Percentiles rank a stretch among this genome's conserved stretches.
Conservation (phyloP, 2,329 filamentous ascomycete genomes). For the Penicillium sp. region DNA sequence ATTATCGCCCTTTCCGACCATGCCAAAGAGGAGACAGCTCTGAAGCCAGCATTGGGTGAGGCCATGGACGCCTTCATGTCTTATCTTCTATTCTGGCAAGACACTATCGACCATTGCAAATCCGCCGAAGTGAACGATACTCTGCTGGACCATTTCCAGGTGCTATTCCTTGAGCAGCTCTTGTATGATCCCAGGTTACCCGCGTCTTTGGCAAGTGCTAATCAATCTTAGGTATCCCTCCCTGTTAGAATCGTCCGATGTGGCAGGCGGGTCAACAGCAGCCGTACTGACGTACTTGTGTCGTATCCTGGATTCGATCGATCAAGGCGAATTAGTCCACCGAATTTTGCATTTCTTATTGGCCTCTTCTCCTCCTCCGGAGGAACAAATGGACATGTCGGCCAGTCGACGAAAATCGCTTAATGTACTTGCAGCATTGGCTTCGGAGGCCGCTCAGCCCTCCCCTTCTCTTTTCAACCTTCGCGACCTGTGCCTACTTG, state of each 20-base stretch:
- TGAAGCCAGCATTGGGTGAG: constrained; percentile 75
- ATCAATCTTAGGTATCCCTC: constrained; percentile 74
- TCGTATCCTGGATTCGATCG: constrained; percentile 83
- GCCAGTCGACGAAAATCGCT: constrained; percentile 79
- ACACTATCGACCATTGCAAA: constrained; percentile 91
- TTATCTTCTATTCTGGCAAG: constrained; percentile 96
- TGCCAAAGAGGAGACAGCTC: constrained; percentile 67
- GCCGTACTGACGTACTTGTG: constrained; percentile 92
- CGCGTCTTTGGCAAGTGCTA: not conserved
- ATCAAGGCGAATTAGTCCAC: constrained; percentile 91
- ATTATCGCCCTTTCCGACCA: constrained; percentile 90
- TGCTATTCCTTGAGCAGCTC: constrained; percentile 91
- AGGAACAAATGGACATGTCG: constrained; percentile 59
- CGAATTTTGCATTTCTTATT: constrained; percentile 90
- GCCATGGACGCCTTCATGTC: constrained; percentile 92
- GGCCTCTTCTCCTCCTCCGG: constrained; percentile 61
- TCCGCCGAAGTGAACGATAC: constrained; percentile 90
- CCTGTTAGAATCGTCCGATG: constrained; percentile 90
- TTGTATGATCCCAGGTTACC: constrained; percentile 58
- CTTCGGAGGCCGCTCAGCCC: constrained; percentile 68
- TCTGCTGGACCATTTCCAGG: constrained; percentile 91
- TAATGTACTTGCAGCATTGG: constrained; percentile 76
- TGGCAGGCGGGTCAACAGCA: constrained; percentile 93
- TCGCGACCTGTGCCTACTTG: constrained; percentile 83
- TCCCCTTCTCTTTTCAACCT: constrained; percentile 90